Evolutionary conservation across 2,329 filamentous ascomycete genomes (phyloP).

Genomic region (Plectosphaerella cucumerina): DNA sequence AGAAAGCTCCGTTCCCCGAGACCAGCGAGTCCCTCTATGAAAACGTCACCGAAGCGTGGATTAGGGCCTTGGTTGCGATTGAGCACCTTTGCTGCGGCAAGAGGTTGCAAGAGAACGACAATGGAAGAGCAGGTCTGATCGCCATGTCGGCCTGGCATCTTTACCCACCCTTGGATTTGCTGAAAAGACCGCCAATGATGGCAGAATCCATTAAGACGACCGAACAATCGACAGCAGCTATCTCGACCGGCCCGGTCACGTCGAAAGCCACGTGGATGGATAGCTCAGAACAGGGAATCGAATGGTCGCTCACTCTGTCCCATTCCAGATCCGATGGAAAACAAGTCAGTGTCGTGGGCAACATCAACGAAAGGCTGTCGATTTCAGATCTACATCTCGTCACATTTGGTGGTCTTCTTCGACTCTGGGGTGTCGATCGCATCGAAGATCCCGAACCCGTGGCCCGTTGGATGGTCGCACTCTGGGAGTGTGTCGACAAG

Average conservation of each 20-base stretch:
- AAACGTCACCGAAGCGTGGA: not conserved
- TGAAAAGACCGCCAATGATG: not conserved
- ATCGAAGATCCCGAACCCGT: not conserved
- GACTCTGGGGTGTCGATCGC: not conserved
- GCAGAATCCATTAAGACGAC: not conserved
- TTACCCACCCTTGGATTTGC: not conserved
- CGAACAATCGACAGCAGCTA: too few species aligned
- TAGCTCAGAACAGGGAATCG: not conserved
- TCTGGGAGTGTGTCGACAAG: not conserved
- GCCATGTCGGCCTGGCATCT: constrained; percentile 5
- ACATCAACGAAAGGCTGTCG: not conserved
- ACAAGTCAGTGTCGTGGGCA: not conserved
- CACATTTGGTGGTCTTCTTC: not conserved
- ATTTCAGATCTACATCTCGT: not conserved
- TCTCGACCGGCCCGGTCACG: not conserved
- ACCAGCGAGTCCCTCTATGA: not conserved
- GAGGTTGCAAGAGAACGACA: not conserved
- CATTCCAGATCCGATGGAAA: not conserved
- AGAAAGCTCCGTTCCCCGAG: not conserved
- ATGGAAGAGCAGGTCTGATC: not conserved
- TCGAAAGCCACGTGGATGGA: not conserved
- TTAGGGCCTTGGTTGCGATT: not conserved
- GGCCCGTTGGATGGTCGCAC: not conserved
- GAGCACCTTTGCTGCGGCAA: not conserved
- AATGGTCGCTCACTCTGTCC: not conserved